Evolutionary conservation across 805 yeast species (phyloP), one percentile per base, ranked within the genome.

Genomic region (Wickerhamomyces hampshirensis): DNA sequence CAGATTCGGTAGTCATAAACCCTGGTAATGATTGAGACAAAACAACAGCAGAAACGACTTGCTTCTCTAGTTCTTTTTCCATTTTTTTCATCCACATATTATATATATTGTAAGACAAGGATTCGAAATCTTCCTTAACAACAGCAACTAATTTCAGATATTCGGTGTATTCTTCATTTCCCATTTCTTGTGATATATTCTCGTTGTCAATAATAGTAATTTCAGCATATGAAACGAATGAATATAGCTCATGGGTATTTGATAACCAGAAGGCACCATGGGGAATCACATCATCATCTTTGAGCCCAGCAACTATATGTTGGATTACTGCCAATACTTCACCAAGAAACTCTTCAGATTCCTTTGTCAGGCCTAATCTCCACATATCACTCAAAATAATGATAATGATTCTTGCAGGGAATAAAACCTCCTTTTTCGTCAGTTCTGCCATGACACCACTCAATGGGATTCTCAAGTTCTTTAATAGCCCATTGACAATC

Each of bases 231-330:
- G 89, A 78, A 40, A 91, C 95, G 68, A 93, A 93, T 4, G 98
- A 88, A 60, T 84, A 85, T 52, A 93, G 72, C 58, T 93, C 98
- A 58, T 93, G 96, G 3, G 94, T 89, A 63, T 93, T 93, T 4
- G 97, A 85, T 46, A 93, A 71, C 98, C 98, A 93, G 68, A 89
- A 93, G 0, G 97, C 95, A 48, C 96, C 98, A 50, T 87, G 87
- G 31, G 87, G 78, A 52, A 89, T 80, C 23, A 87, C 79, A 48
- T 85, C 94, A 41, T 84, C 95, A 38, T 91, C 96, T 48, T 81
- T 82, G 55, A 83, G 69, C n/a, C 70, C 63, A 34, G 84, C 73
- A 13, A 91, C 95, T 43, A 84, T 80, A 34, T 75, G 77, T 66
- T 91, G 98, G 48, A 93, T 87, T 2, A 84, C 83, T 19, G 85